These are phyloP conservation scores for Myxozyma monticola DNA, from an alignment of 805 yeast species.

Conservation along the genomic window DNA sequence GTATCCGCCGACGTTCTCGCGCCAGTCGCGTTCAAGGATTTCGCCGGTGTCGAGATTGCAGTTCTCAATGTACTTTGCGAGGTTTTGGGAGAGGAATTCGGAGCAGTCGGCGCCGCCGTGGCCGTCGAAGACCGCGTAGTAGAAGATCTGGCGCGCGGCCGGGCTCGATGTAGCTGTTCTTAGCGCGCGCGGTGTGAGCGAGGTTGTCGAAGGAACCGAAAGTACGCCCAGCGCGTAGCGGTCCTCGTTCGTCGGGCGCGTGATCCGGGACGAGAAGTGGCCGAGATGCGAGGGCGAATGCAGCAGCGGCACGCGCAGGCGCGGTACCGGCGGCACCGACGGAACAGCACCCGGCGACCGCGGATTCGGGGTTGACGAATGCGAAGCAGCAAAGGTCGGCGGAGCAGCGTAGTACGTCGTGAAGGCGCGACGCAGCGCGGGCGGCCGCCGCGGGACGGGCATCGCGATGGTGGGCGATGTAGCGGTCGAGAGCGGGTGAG, in stretches of 20 bases:
- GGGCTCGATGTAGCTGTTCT: not conserved
- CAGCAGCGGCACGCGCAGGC: slow-evolving; percentile 51
- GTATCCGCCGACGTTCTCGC: slow-evolving; percentile 68
- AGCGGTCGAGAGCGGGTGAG: no score
- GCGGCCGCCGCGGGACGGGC: no score
- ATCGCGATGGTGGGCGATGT: no score
- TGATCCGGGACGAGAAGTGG: slow-evolving; percentile 73
- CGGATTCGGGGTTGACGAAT: not conserved
- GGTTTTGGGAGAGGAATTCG: slow-evolving; percentile 53
- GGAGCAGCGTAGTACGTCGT: slow-evolving; percentile 10
- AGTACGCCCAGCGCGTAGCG: slow-evolving; percentile 66
- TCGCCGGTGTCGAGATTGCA: slow-evolving; percentile 41
- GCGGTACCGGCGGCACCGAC: slow-evolving; percentile 1
- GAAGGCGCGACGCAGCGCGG: not conserved
- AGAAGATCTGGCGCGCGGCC: slow-evolving; percentile 50
- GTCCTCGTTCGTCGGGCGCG: slow-evolving; percentile 80
- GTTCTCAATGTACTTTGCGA: slow-evolving; percentile 55
- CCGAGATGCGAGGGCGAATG: slow-evolving; percentile 78
- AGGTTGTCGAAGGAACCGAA: slow-evolving; percentile 43
- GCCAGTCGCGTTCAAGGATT: slow-evolving; percentile 55
- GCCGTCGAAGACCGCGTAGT: slow-evolving; percentile 83
- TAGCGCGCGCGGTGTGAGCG: slow-evolving; percentile 33
- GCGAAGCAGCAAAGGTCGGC: not conserved
- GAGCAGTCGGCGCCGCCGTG: slow-evolving; percentile 88
- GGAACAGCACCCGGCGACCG: not conserved